A percentile compares a stretch with the other conserved stretches of the same genome.
Conservation (phyloP, 345 rosid species). For the Passiflora organensis region DNA sequence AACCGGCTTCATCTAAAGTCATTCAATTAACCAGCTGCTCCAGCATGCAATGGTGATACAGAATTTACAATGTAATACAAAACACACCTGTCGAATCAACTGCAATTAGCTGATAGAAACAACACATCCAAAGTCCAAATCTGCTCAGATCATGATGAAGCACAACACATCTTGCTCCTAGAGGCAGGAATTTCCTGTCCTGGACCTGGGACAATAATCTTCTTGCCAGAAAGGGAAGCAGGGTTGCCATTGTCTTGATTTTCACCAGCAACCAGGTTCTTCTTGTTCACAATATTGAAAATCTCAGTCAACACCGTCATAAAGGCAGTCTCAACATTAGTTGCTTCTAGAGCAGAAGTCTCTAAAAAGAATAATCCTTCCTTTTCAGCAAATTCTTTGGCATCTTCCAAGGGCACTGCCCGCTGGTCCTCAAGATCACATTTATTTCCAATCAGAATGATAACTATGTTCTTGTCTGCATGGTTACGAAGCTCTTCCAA, state of each 20-base stretch:
- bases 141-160: slow-evolving; percentile 32
- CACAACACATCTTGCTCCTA: slow-evolving; percentile 58
- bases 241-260: slow-evolving; percentile 54
- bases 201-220: slow-evolving; percentile 59
- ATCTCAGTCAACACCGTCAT: slow-evolving; percentile 66
- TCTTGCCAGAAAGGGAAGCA: slow-evolving; percentile 56
- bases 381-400: slow-evolving; percentile 72
- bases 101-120: slow-evolving; percentile 14
- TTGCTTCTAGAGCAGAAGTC: slow-evolving; percentile 65
- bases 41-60: slow-evolving; percentile 10
- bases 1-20: slow-evolving; percentile 1
- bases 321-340: slow-evolving; percentile 68
- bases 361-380: slow-evolving; percentile 81
- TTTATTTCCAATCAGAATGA: slow-evolving; percentile 70
- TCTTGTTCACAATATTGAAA: slow-evolving; percentile 67
- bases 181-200: slow-evolving; percentile 59
- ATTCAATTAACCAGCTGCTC: slow-evolving; percentile 21
- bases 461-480: slow-evolving; percentile 79
- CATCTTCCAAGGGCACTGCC: slow-evolving; percentile 57
- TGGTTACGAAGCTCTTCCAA: slow-evolving; percentile 72
- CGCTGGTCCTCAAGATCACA: slow-evolving; percentile 63
- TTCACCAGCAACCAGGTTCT: slow-evolving; percentile 55
- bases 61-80: slow-evolving; percentile 30
- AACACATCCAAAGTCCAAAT: neutral
- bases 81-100: slow-evolving; percentile 24